Conservation (phyloP, 2,329 filamentous ascomycete species). For the Epichloe amarillans region DNA sequence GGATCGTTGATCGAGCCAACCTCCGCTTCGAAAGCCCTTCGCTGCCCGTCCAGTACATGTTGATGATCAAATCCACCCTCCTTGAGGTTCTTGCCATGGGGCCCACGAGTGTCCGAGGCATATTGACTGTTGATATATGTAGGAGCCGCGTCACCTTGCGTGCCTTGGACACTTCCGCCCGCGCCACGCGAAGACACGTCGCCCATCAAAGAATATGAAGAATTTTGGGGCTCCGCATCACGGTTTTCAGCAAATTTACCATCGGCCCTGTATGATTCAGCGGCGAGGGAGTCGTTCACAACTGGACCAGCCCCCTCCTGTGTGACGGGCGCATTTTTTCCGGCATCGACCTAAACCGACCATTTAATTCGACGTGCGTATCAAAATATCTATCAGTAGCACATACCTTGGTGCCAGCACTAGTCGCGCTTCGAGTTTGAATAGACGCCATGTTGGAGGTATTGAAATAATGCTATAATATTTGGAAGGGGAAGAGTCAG, state of each 20-base stretch:
- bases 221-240: constrained; percentile 23
- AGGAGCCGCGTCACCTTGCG: constrained; percentile 19
- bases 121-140: constrained; percentile 25
- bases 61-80: constrained; percentile 23
- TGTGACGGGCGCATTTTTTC: constrained; percentile 33
- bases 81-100: constrained; percentile 31
- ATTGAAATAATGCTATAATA: background rate
- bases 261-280: constrained; percentile 48
- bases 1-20: constrained; percentile 36
- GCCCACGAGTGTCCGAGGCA: constrained; percentile 17
- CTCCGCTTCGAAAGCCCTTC: constrained; percentile 27
- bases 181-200: constrained; percentile 27
- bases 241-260: constrained; percentile 51
- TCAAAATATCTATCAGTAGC: background rate
- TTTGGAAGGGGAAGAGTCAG: background rate
- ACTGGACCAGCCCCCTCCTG: constrained; percentile 52
- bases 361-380: background rate
- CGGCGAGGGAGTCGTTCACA: constrained; percentile 58
- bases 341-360: constrained; percentile 29
- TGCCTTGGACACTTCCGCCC: constrained; percentile 3
- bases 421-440: constrained; percentile 1
- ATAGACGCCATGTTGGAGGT: background rate
- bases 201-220: constrained; percentile 10
- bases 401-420: constrained; percentile 6
- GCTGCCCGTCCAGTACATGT: constrained; percentile 21